Percentiles rank a stretch among this genome's conserved stretches.
phyloP scores from a whole-genome alignment of 345 rosid species.

The Odontarrhena argentea region DNA sequence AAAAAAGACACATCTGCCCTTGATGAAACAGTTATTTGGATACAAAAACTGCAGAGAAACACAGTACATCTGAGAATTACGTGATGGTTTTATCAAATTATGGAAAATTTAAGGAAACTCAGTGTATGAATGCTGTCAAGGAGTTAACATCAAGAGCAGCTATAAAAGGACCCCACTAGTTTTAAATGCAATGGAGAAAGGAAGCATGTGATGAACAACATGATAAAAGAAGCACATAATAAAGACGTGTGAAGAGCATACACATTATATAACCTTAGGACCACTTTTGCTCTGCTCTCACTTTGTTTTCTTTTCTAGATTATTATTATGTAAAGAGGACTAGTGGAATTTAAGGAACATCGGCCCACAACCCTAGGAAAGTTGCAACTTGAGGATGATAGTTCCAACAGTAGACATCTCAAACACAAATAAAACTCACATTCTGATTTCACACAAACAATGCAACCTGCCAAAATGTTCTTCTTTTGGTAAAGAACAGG shows the following conservation, averaged over 20 bases:
- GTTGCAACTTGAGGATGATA: constrained; percentile 69
- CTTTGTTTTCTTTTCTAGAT: constrained; percentile 28
- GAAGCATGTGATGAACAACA: constrained; percentile 70
- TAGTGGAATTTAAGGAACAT: constrained; percentile 75
- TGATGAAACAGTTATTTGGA: constrained; percentile 25
- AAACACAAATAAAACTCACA: constrained; percentile 18
- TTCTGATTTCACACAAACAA: constrained; percentile 29
- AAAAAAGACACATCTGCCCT: constrained; percentile 29
- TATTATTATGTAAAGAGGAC: constrained; percentile 40
- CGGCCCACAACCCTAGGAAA: constrained; percentile 73
- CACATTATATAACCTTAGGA: constrained; percentile 56
- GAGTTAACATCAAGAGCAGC: constrained; percentile 64
- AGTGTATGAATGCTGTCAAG: constrained; percentile 35
- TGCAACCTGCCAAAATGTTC: constrained; percentile 28
- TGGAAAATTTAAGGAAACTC: constrained; percentile 43
- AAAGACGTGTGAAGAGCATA: constrained; percentile 65
- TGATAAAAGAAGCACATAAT: constrained; percentile 60
- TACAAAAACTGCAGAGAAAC: constrained; percentile 25
- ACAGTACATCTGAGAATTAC: constrained; percentile 38
- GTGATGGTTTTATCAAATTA: constrained; percentile 40
- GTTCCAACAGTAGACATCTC: constrained; percentile 53
- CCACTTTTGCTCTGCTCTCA: constrained; percentile 54
- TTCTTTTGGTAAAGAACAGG: constrained; percentile 15
- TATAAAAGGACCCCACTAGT: constrained; percentile 66
- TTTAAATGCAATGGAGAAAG: constrained; percentile 52